These are phyloP conservation scores for Beauveria caledonica DNA, from an alignment of 2,329 filamentous ascomycete species.

Conservation along the genomic window DNA sequence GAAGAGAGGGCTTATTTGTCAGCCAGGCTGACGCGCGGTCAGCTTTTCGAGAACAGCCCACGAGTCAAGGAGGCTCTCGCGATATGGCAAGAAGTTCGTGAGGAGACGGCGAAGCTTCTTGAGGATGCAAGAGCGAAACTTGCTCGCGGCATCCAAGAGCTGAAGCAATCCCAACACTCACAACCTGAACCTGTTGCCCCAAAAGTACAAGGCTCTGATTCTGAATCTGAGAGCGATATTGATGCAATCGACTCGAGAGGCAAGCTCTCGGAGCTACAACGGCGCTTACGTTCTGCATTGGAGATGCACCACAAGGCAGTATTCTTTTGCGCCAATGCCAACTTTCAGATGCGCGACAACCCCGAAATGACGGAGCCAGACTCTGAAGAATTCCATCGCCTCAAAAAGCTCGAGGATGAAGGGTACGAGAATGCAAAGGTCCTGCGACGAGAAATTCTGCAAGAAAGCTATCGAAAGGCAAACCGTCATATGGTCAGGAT, in stretches of 20 bases:
- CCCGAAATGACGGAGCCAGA: conserved; percentile 53
- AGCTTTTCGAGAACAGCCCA: conserved; percentile 69
- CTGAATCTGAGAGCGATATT: conserved; percentile 28
- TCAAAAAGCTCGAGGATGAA: conserved; percentile 63
- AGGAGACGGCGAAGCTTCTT: conserved; percentile 45
- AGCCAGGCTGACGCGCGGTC: conserved; percentile 59
- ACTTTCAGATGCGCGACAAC: conserved; percentile 75
- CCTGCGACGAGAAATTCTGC: conserved; percentile 72
- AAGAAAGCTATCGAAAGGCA: conserved; percentile 34
- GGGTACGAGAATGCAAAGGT: conserved; percentile 72
- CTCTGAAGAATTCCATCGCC: conserved; percentile 54
- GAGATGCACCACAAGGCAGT: conserved; percentile 74
- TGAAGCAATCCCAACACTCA: conserved; percentile 9
- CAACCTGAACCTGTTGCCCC: neutral
- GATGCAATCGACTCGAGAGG: conserved; percentile 44
- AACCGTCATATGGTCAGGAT: conserved; percentile 53
- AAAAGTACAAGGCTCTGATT: conserved; percentile 15
- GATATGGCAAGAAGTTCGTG: conserved; percentile 56
- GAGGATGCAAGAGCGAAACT: conserved; percentile 57
- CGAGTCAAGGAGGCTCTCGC: conserved; percentile 57
- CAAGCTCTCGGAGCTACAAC: conserved; percentile 9
- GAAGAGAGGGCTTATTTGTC: conserved; percentile 62
- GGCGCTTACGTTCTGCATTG: conserved; percentile 59
- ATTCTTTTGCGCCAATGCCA: conserved; percentile 79
- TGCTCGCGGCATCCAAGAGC: conserved; percentile 35